Evolutionary conservation across 139 green algal species (phyloP), one percentile per base, ranked within the genome.

Genomic region (Zygnema cylindricum): DNA sequence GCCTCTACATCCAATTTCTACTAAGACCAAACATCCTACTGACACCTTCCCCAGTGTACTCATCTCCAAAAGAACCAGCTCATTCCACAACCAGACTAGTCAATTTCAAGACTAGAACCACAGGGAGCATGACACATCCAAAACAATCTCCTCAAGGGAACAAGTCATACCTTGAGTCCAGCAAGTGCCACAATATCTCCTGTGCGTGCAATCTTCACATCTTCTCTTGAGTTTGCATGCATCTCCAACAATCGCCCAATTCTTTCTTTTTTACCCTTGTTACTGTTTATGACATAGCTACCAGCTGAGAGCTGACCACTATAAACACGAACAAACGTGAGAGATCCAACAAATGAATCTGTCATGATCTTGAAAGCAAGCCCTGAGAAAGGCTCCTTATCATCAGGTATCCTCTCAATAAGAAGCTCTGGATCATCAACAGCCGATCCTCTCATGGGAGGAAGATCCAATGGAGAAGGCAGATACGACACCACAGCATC

Each of bases 281-380:
- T 95, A 41, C 93, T 84, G 94, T 98, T 99, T 16, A 96, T 89
- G 23, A 94, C 95, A 90, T 98, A 99, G 1, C 95, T 95, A 75
- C 98, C 98, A 0, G 93, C 92, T 71, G 94, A 85, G 32, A 96
- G 85, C 83, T 89, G 86, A 69, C 95, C 95, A 32, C 91, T 95
- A 95, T 99, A 99, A 69, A 99, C 94, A 83, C 97, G 95, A 78
- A 95, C 93, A 93, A 99, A 99, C 75, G 98, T 99, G 69, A 99
- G 93, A 7, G 95, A 96, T 55, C 96, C 96, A 0, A 92, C 88
- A 87, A 98, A 99, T 57, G 95, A 95, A 92, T 99, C 98, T 0
- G 96, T 96, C 95, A 98, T 98, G 91, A 99, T 97, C 95, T 99
- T 99, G 95, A 99, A 99, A 82, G 97, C 97, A 73, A 99, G 95